phyloP scores from a whole-genome alignment of 2,329 filamentous ascomycete species.

The Ceratocystis cacaofunesta region DNA sequence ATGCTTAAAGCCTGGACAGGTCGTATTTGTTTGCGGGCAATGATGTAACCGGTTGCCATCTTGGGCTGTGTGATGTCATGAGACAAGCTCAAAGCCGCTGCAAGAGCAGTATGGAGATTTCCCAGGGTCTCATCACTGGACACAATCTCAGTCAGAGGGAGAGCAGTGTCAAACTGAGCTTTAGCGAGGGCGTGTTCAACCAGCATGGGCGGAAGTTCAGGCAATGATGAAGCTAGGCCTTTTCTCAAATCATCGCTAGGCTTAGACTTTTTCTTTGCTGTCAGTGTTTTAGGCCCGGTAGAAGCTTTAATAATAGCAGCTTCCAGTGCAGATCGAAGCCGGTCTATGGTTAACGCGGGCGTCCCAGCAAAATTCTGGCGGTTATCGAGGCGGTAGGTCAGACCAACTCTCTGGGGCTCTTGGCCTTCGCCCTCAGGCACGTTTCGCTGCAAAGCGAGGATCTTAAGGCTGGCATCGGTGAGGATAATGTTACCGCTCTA shows the following conservation, averaged over 20 bases:
- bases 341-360: conserved; percentile 57
- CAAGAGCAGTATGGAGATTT: conserved; percentile 50
- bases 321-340: conserved; percentile 54
- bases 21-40: conserved; percentile 44
- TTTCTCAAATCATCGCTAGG: conserved; percentile 61
- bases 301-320: conserved; percentile 44
- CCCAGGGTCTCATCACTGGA: conserved; percentile 49
- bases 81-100: conserved; percentile 55
- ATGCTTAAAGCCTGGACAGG: neutral
- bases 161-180: conserved; percentile 51
- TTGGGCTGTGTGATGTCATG: conserved; percentile 51
- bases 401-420: conserved; percentile 62
- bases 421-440: conserved; percentile 72
- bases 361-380: conserved; percentile 71
- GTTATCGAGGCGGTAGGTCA: conserved; percentile 65
- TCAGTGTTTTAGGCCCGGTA: conserved; percentile 25
- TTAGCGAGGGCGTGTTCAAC: conserved; percentile 70
- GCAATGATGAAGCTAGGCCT: conserved; percentile 68
- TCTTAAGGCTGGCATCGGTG: conserved; percentile 70
- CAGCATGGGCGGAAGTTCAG: conserved; percentile 74
- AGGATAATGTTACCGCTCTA: conserved; percentile 80
- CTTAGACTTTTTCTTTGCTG: conserved; percentile 49
- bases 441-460: conserved; percentile 64
- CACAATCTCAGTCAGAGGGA: conserved; percentile 55
- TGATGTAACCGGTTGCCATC: conserved; percentile 67